These are phyloP conservation scores for Termitomyces sp. DNA, from an alignment of 768 basidiomycete species.

Conservation along the genomic window DNA sequence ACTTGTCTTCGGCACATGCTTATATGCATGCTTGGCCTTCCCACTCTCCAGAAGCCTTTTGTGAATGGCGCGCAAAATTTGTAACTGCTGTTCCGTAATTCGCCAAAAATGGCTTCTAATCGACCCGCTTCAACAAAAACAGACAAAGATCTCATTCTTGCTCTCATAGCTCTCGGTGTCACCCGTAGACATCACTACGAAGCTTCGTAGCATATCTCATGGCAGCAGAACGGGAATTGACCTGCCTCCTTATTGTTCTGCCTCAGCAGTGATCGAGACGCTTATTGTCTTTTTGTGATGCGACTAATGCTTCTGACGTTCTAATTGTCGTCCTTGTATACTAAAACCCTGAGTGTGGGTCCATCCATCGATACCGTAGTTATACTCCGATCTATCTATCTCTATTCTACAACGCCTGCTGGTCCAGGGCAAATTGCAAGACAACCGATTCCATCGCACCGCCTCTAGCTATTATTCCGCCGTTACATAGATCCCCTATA, in stretches of 20 bases:
- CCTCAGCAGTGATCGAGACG: not conserved
- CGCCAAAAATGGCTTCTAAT: not conserved
- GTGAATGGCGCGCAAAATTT: not conserved
- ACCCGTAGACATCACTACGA: not conserved
- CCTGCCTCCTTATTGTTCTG: not conserved
- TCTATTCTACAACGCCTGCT: constrained; percentile 1
- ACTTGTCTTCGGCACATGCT: not conserved
- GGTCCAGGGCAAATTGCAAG: not conserved
- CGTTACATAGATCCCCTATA: not conserved
- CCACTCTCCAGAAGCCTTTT: not conserved
- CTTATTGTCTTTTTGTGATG: constrained; percentile 1
- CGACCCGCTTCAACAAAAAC: not conserved
- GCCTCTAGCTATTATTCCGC: not conserved
- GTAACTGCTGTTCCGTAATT: not conserved
- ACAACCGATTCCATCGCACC: not conserved
- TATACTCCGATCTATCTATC: not conserved
- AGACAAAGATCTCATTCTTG: not conserved
- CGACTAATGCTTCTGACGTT: not conserved
- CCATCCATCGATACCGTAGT: not conserved
- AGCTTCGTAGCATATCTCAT: not conserved
- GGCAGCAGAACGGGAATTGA: not conserved
- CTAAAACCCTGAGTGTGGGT: constrained; percentile 1
- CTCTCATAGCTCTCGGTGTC: not conserved
- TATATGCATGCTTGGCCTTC: not conserved
- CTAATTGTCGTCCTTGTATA: not conserved